Base-by-base conservation (phyloP, 768 basidiomycete species). In the Auriscalpium microsporum region DNA sequence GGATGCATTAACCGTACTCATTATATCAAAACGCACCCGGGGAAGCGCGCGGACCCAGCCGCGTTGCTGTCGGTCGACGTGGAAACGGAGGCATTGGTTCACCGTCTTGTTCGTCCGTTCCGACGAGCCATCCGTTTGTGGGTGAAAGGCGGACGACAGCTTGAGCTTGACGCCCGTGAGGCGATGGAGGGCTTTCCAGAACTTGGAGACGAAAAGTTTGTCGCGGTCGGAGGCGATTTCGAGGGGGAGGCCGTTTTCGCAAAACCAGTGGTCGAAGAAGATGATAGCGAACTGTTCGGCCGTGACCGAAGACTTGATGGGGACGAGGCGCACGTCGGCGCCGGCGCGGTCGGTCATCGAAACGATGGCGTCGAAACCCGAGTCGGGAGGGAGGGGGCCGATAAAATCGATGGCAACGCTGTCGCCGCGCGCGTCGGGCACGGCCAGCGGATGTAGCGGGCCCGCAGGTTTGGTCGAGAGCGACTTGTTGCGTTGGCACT, bases 151-250 rank as follows among this genome's bases (percentile, higher is more conserved):
- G 21, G 21, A 21, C 2, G 21, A 21, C 2, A 21, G 21, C 21
- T 21, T 21, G 21, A 21, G 21, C 21, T 21, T 21, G 21, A 21
- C 21, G 21, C 21, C 21, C 66, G 65, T 59, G 2, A 66, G 55
- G 10, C 34, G 23, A 46, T 64, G 55, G 3, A 73, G 56, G 0
- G 58, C 58, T 10, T 45, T 49, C 74, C 73, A 75, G 60, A 74
- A 74, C 47, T 42, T 7, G 55, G 58, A 21, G 21, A 21, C 21
- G 21, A 21, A 21, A 3, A 21, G 21, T 21, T 21, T 21, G 21
- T 21, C 21, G 21, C 21, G 21, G 21, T 21, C 21, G 21, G 21
- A 21, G 3, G 3, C 21, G 3, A 21, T 21, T 3, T 21, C 21
- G 21, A 21, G 21, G 21, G 21, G 21, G 2, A 21, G 3, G 3